Conservation (phyloP, 371 early-diverging fungal genomes). For the Mortierella sp. region DNA sequence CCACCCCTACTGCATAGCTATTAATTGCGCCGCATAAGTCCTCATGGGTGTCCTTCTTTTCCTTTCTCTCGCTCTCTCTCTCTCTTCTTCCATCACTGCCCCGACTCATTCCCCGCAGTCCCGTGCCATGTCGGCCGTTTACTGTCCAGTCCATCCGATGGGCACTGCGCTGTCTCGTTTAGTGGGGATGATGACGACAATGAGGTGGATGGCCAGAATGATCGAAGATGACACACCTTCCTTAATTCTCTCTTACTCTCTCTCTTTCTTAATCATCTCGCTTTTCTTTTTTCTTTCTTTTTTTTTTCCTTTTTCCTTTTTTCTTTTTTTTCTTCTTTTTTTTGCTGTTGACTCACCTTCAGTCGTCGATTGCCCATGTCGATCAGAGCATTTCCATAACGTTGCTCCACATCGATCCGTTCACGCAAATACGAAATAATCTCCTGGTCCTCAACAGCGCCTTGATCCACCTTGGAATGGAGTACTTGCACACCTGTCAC, state of each 20-base stretch:
- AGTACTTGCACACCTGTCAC: conserved; percentile 66
- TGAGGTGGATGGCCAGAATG: too few relatives aligned
- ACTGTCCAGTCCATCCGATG: too few relatives aligned
- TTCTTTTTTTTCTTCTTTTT: neutral
- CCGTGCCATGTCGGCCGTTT: too few relatives aligned
- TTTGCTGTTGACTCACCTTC: conserved; percentile 21
- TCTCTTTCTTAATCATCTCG: too few relatives aligned
- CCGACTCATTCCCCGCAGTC: too few relatives aligned
- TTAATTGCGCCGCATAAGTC: conserved; percentile 57
- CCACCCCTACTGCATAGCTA: conserved; percentile 43
- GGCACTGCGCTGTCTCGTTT: too few relatives aligned
- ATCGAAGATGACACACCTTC: too few relatives aligned
- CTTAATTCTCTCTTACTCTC: too few relatives aligned
- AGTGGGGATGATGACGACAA: too few relatives aligned
- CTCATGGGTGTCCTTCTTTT: conserved; percentile 59
- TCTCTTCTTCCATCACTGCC: conserved; percentile 8
- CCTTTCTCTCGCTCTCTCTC: too few relatives aligned
- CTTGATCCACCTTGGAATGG: conserved; percentile 77
- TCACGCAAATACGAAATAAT: conserved; percentile 73
- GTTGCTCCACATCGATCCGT: conserved; percentile 72
- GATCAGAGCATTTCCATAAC: conserved; percentile 64
- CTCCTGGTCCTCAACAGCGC: conserved; percentile 78
- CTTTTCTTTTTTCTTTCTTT: too few relatives aligned
- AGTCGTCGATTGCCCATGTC: conserved; percentile 63
- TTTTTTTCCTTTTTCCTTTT: neutral